phyloP scores from a whole-genome alignment of 257 asterid species.

The Coffea canephora region DNA sequence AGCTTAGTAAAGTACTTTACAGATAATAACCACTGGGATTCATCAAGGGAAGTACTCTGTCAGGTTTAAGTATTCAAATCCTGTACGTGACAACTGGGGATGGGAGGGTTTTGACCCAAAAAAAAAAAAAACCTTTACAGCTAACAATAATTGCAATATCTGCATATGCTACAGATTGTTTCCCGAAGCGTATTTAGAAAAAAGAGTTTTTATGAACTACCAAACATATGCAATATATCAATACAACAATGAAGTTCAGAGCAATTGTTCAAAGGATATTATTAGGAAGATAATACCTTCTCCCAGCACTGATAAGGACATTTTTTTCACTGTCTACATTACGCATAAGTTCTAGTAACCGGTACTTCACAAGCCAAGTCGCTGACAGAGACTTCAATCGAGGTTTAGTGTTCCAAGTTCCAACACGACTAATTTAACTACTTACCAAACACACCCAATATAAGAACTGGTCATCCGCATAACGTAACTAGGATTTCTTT shows the following conservation, averaged over 20 bases:
- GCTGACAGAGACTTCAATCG: neutral
- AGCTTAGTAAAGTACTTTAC: neutral
- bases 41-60: no score
- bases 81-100: no score
- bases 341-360: neutral
- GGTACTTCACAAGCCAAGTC: conserved; percentile 3
- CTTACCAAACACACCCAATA: neutral
- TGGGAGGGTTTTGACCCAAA: no score
- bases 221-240: neutral
- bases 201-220: no score
- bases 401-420: no score
- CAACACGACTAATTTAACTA: no score
- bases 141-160: neutral
- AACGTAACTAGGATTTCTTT: conserved; percentile 11
- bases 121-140: no score
- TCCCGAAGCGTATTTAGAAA: neutral
- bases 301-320: neutral
- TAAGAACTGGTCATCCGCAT: neutral
- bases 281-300: neutral
- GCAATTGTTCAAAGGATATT: neutral
- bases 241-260: neutral
- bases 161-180: neutral
- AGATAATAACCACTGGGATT: no score
- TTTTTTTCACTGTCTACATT: neutral
- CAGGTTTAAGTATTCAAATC: no score